Evolutionary conservation across 306 rosid genomes (phyloP), one percentile per base, ranked within the genome.

Genomic region (Abrus precatorius): DNA sequence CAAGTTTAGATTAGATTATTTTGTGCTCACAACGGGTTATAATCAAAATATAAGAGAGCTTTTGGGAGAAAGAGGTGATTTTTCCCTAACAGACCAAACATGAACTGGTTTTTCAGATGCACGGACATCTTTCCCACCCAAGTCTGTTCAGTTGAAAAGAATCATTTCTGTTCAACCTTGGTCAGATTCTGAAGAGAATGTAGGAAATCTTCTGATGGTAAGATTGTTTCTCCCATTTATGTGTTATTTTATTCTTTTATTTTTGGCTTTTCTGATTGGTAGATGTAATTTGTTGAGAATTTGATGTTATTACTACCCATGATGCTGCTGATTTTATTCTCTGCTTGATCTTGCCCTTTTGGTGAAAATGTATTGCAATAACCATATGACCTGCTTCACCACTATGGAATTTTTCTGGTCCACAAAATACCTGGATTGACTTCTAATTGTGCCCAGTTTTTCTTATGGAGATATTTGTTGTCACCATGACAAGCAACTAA

Each of bases 141-240:
- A 85, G 80, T 69, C 75, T 43, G 89, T 88, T 48, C 83, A 74
- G 36, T 82, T 92, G 92, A 92, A 89, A 83, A 87, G 61, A 82
- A 90, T 93, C 41, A 91, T 91, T 69, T 73, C 86, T 9, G 56
- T 81, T 82, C 90, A 84, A 77, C 97, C 97, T 52, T 92, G 97
- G 97, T 80, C 76, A 71, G 91, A 88, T 83, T 89, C 93, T 69
- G 92, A 92, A 47, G 92, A 89, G 68, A 89, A 85, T 28, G 33
- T 88, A 28, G 97, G 92, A 44, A 86, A 89, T 74, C 94, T 92
- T 83, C 86, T 92, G 54, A 91, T 91, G 97, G 97, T 92, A 84
- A 82, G 92, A 69, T 65, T 67, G 57, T 14, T 45, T 40, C 55
- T 7, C 76, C 55, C 29, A 61, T 71, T 36, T 69, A 12, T 84